Percentiles rank a stretch among this genome's conserved stretches.
Conservation (phyloP, 2,329 filamentous ascomycete species). For the Alternaria infectoria region DNA sequence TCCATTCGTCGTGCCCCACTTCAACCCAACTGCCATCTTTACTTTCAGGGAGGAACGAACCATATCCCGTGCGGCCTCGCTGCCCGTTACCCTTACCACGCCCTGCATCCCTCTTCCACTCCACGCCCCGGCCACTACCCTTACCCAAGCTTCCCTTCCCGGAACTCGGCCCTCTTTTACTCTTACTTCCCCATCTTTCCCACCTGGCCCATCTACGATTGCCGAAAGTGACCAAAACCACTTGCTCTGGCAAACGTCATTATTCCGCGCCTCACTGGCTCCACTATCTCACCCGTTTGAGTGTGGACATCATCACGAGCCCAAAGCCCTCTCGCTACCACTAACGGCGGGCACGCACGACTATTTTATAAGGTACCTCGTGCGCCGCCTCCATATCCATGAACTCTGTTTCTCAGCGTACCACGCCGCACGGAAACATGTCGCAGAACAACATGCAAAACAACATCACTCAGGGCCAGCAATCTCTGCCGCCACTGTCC, state of each 20-base stretch:
- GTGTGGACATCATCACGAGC: constrained; percentile 11
- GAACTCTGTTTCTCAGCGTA: constrained; percentile 40
- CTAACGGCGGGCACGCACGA: background rate
- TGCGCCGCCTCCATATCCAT: constrained; percentile 22
- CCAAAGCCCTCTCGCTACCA: constrained; percentile 11
- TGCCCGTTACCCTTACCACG: constrained; percentile 17
- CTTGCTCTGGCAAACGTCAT: background rate
- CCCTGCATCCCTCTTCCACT: constrained; percentile 13
- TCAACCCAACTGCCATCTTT: constrained; percentile 29
- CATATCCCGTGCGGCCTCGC: constrained; percentile 15
- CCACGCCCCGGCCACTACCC: constrained; percentile 24
- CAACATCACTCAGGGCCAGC: constrained; percentile 25
- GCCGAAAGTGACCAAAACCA: background rate
- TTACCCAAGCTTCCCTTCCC: constrained; percentile 4
- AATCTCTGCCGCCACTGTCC: constrained; percentile 47
- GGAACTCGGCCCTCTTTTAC: constrained; percentile 1
- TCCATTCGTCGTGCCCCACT: constrained; percentile 32
- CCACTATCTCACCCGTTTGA: constrained; percentile 22
- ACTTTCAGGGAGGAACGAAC: constrained; percentile 27
- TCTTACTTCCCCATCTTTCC: constrained; percentile 8
- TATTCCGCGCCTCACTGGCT: constrained; percentile 11
- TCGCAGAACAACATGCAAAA: background rate
- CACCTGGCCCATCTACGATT: constrained; percentile 6
- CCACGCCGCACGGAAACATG: constrained; percentile 16
- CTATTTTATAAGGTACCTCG: background rate